These are phyloP conservation scores for Stemphylium beticola DNA, from an alignment of 2,329 filamentous ascomycete species.

Conservation along the genomic window DNA sequence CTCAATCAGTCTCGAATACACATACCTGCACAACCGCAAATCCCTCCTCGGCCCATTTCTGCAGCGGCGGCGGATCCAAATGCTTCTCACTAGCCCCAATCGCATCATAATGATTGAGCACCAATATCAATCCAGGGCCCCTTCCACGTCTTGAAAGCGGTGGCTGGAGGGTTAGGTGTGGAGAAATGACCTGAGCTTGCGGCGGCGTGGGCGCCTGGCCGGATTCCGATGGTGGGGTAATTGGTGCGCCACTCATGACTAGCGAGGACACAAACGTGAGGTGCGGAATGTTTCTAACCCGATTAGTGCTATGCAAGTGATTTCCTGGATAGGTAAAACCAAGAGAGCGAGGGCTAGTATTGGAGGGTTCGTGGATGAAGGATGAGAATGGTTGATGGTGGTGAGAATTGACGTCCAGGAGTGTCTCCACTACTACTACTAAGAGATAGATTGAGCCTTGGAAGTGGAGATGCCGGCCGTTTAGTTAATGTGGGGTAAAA, in stretches of 20 bases:
- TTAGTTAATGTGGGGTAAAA: background rate
- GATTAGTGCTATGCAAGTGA: no score
- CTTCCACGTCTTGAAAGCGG: conserved; percentile 58
- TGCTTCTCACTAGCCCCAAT: conserved; percentile 45
- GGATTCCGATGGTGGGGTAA: conserved; percentile 16
- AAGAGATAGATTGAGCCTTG: no score
- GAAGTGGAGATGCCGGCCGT: no score
- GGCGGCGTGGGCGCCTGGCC: conserved; percentile 14
- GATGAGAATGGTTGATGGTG: no score
- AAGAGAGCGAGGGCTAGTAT: no score
- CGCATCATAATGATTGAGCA: conserved; percentile 48
- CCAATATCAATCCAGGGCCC: conserved; percentile 57
- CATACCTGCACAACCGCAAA: conserved; percentile 63
- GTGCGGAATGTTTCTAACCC: background rate
- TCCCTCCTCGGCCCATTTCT: conserved; percentile 76
- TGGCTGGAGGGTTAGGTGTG: conserved; percentile 48
- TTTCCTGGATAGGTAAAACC: no score
- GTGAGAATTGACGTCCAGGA: no score
- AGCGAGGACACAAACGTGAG: background rate
- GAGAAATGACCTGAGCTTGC: conserved; percentile 27
- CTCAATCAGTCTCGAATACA: background rate
- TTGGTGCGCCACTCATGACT: conserved; percentile 17
- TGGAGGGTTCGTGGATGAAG: no score
- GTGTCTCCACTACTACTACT: no score
- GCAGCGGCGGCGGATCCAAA: conserved; percentile 60